phyloP scores from a whole-genome alignment of 2,329 filamentous ascomycete genomes.

The Trichoderma aggressivum region DNA sequence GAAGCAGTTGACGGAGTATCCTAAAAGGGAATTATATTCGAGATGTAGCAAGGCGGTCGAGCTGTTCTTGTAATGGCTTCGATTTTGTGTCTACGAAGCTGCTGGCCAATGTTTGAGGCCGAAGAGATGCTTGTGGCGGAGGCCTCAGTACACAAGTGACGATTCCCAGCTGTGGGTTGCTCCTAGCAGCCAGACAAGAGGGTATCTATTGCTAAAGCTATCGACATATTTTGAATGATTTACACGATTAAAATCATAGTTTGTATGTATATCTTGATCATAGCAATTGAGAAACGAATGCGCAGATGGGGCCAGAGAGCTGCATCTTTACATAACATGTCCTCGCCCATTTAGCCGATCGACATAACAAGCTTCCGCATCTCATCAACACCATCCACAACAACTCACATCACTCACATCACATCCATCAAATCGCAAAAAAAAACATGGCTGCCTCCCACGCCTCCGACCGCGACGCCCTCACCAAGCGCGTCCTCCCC shows the following conservation, averaged over 20 bases:
- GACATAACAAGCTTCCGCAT: neutral
- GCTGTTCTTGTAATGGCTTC: neutral
- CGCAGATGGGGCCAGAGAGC: neutral
- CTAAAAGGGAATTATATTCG: neutral
- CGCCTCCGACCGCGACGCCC: constrained; percentile 21
- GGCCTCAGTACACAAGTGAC: neutral
- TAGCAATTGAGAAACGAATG: neutral
- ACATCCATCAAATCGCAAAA: neutral
- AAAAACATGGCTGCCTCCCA: neutral
- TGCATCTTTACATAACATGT: neutral
- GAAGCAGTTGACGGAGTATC: neutral
- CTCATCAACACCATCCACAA: neutral
- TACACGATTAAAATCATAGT: neutral
- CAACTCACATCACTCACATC: neutral
- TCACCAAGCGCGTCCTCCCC: constrained; percentile 27
- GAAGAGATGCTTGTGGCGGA: neutral
- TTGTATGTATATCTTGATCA: neutral
- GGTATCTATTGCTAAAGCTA: neutral
- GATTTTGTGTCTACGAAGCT: neutral
- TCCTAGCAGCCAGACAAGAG: neutral
- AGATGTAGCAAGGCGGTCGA: neutral
- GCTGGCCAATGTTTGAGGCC: neutral
- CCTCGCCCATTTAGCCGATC: neutral
- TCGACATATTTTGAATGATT: neutral
- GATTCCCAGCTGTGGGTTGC: neutral